Conservation (phyloP, 2,329 filamentous ascomycete species). For the Metarhizium robertsii region DNA sequence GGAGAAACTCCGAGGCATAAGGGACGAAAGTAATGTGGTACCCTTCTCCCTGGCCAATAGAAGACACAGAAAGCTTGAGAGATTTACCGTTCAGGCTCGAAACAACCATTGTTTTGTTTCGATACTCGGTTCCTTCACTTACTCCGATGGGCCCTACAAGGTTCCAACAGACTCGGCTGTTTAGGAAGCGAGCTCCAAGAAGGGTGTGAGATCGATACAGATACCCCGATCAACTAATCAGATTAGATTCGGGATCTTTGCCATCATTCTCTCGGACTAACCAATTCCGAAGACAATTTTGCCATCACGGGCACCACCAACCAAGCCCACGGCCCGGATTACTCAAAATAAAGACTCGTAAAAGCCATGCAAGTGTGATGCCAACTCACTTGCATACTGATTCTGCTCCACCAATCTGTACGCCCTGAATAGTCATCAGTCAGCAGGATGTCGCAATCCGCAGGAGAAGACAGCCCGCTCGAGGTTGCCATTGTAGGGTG, state of each 20-base stretch:
- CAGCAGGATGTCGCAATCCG: background rate
- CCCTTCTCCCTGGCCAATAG: too few relatives aligned
- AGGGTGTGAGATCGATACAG: background rate
- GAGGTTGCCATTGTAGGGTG: background rate
- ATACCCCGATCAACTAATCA: background rate
- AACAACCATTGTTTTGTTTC: background rate
- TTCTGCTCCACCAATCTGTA: background rate
- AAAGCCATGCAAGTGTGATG: background rate
- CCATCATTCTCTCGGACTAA: background rate
- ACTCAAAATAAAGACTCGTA: background rate
- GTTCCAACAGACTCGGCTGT: background rate
- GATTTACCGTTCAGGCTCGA: too few relatives aligned
- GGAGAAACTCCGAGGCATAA: background rate
- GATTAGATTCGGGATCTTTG: background rate
- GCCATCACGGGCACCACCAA: background rate
- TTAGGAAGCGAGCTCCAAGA: background rate
- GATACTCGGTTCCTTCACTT: background rate
- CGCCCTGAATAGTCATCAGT: background rate
- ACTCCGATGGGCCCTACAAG: background rate
- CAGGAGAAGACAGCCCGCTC: background rate
- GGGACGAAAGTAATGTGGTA: background rate
- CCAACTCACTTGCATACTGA: background rate
- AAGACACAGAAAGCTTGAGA: too few relatives aligned
- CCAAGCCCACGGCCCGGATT: background rate
- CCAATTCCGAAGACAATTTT: background rate